Conservation (phyloP, 176 grass and related monocot species). For the Bolboschoenus planiculmis region DNA sequence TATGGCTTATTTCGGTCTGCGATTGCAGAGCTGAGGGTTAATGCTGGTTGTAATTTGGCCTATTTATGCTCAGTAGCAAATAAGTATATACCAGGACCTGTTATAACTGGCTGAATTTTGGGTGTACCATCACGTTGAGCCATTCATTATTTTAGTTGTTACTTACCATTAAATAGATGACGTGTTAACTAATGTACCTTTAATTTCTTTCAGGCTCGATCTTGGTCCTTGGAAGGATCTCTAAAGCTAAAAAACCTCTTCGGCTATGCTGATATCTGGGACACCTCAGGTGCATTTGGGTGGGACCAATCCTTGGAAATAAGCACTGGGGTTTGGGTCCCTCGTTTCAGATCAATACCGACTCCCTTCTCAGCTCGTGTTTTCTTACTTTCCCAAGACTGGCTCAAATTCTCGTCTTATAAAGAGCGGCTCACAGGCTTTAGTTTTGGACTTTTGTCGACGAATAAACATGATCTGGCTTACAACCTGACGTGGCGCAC, state of each 20-base stretch:
- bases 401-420: constrained; percentile 69
- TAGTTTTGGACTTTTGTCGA: constrained; percentile 79
- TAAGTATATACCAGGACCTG: background rate
- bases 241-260: constrained; percentile 88
- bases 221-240: constrained; percentile 65
- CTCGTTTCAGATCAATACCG: constrained; percentile 57
- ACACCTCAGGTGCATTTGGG: constrained; percentile 53
- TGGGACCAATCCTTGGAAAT: constrained; percentile 64
- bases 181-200: constrained; percentile 5
- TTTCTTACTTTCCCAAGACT: constrained; percentile 64
- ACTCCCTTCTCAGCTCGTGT: constrained; percentile 50
- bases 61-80: background rate
- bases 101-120: background rate
- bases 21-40: background rate
- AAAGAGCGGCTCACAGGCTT: constrained; percentile 63
- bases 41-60: background rate
- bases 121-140: background rate
- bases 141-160: constrained; percentile 1
- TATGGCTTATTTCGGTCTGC: background rate
- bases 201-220: constrained; percentile 45
- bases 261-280: constrained; percentile 77
- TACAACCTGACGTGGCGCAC: constrained; percentile 80
- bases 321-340: constrained; percentile 51
- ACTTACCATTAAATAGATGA: background rate
- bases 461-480: constrained; percentile 51